Evolutionary conservation across 2,329 filamentous ascomycete species (phyloP), one percentile per base, ranked within the genome.

Genomic region (Balansia obtecta): DNA sequence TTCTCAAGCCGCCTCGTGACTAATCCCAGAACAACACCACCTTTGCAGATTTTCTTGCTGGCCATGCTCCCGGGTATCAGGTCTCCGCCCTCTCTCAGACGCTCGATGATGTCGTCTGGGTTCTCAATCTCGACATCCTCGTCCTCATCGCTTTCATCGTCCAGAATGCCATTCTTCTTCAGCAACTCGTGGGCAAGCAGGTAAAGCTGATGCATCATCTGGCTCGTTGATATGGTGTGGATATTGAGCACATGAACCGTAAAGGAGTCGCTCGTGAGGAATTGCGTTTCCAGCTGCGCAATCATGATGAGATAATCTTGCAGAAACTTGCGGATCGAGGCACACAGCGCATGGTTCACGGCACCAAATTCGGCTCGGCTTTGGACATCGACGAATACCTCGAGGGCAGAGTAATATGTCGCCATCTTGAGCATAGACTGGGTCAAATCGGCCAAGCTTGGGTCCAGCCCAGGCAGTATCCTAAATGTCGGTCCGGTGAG

Each of bases 221-320:
- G 90, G 58, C 84, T 83, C 1, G 90, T 96, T 2, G 88, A 85
- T 58, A 95, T 82, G 3, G 86, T 91, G 60, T 96, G 90, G 15
- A 98, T 79, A 63, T 95, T 93, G 55, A 98, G 79, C 34, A 95
- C 83, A 65, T 98, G 93, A 16, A 98, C 71, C 0, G 93, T 98
- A 61, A 98, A 97, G 8, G 80, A 81, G 34, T 86, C 77, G 63
- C 90, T 95, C 15, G 87, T 95, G 48, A 97, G 74, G 57, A 94
- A 86, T 61, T 97, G 91, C 50, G 88, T 88, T 67, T 98, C 93
- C 34, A 98, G 74, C 65, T 98, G 93, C 16, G 89, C 89, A 60
- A 97, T 82, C 67, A 98, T 80, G 50, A 95, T 82, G 52, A 97
- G 74, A 63, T 97, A 98, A 65, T 98, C 93, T 52, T 95, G 93